A percentile compares a stretch with the other conserved stretches of the same genome.
phyloP scores from a whole-genome alignment of 805 yeast genomes.

The Pichia manshurica region DNA sequence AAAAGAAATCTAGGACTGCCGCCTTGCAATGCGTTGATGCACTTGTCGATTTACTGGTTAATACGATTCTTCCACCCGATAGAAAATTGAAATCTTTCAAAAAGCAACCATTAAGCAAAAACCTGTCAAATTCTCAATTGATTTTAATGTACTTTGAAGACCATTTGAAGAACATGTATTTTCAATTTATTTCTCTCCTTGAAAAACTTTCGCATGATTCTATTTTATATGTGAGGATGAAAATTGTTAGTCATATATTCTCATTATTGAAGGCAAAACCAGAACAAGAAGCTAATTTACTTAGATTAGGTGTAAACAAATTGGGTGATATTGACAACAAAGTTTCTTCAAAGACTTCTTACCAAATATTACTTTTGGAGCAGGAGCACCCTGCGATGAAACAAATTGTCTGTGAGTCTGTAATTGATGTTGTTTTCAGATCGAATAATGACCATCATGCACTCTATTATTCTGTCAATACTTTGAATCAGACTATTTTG shows the following conservation, averaged over 20 bases:
- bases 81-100: constrained; percentile 76
- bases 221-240: constrained; percentile 79
- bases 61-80: constrained; percentile 82
- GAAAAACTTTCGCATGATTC: constrained; percentile 88
- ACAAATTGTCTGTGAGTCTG: constrained; percentile 66
- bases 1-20: constrained; percentile 88
- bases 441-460: constrained; percentile 78
- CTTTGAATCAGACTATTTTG: constrained; percentile 88
- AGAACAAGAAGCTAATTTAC: constrained; percentile 90
- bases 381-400: constrained; percentile 97
- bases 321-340: constrained; percentile 89
- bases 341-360: constrained; percentile 85
- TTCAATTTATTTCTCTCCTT: constrained; percentile 66
- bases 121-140: constrained; percentile 48
- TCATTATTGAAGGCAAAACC: constrained; percentile 82
- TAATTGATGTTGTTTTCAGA: constrained; percentile 74
- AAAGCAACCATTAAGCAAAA: constrained; percentile 54
- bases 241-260: constrained; percentile 67
- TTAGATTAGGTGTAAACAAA: constrained; percentile 86
- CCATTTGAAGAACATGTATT: constrained; percentile 69
- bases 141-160: constrained; percentile 86
- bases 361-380: constrained; percentile 68
- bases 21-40: constrained; percentile 88
- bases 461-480: constrained; percentile 78
- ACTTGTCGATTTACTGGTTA: constrained; percentile 77